phyloP scores from a whole-genome alignment of 75 land plant species.

The Sequoiadendron giganteum region DNA sequence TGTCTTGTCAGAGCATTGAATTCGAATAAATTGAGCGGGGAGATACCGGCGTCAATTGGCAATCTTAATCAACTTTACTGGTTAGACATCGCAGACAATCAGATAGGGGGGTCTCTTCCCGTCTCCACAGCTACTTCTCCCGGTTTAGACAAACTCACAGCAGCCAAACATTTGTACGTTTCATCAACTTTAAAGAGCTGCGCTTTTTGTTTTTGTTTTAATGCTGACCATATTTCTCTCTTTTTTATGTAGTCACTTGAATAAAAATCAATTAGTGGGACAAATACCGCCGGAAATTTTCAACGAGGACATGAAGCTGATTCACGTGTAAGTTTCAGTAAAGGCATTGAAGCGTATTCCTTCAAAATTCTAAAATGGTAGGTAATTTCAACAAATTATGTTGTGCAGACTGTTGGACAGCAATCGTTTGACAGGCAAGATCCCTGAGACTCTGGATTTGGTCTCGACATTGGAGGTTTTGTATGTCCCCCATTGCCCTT shows the following conservation, averaged over 20 bases:
- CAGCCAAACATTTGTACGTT: conserved; percentile 26
- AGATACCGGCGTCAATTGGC: conserved; percentile 15
- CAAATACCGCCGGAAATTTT: conserved; percentile 54
- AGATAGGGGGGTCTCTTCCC: conserved; percentile 14
- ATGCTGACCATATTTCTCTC: background rate
- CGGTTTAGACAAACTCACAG: conserved; percentile 10
- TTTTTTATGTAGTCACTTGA: conserved; percentile 57
- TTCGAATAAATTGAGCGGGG: conserved; percentile 15
- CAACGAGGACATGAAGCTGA: conserved; percentile 46
- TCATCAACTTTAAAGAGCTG: background rate
- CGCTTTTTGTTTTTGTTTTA: background rate
- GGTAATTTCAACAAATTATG: background rate
- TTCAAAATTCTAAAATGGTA: background rate
- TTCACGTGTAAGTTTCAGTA: conserved; percentile 63
- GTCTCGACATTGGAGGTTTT: conserved; percentile 71
- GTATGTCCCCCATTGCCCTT: conserved; percentile 43
- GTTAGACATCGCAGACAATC: conserved; percentile 18
- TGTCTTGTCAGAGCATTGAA: conserved; percentile 12
- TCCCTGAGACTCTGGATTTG: conserved; percentile 59
- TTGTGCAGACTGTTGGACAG: conserved; percentile 67
- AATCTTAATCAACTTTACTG: conserved; percentile 13
- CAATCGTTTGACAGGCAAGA: conserved; percentile 59
- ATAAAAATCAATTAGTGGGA: conserved; percentile 70
- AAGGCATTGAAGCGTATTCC: background rate
- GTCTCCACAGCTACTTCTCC: conserved; percentile 14